Evolutionary conservation across 352 stramenopile genomes (phyloP), one percentile per base, ranked within the genome.

Genomic region (Aphanomyces astaci): DNA sequence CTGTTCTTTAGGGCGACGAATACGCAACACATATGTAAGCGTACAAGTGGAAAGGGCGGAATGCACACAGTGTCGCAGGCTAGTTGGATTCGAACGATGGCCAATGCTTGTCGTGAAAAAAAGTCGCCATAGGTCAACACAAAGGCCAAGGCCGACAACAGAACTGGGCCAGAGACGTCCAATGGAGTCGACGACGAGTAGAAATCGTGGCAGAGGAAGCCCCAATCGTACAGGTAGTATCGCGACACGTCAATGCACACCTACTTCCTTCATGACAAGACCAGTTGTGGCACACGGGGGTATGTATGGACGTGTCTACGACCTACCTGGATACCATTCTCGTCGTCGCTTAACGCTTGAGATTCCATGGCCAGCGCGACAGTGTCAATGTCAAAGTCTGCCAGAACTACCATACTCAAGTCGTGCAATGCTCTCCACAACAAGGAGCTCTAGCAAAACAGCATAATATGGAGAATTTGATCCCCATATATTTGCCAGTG

Each of bases 171-270:
- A 11, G 56, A 15, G 17, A 65, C 13, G 4, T 24, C 39, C 36
- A 52, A 5, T 17, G 56, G 32, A 39, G 22, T 31, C 11, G 36
- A 22, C 33, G 28, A 31, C 1, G 39, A 25, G 49, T 85, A 92
- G 55, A 92, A 85, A 0, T 64, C 15, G 15, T 36, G 36, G 46
- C 71, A 86, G 0, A 84, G 75, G 57, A 89, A 92, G 1, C 81
- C 80, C 81, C 81, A 89, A 11, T 87, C 72, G 65, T 87, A 84
- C 9, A 92, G 63, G 28, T 89, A 88, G 69, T 79, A 79, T 13
- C 74, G 74, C 46, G 77, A 74, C 15, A 89, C 60, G 51, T 92
- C 80, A 49, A 63, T 59, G 66, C 13, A 72, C 0, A 75, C 73
- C 30, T 72, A 76, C 27, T 74, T 40, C 2, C 57, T 75, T 10